Percentiles rank a stretch among this genome's conserved stretches.
phyloP scores from a whole-genome alignment of 495 filamentous ascomycete genomes.

The Lophiotrema nucula region DNA sequence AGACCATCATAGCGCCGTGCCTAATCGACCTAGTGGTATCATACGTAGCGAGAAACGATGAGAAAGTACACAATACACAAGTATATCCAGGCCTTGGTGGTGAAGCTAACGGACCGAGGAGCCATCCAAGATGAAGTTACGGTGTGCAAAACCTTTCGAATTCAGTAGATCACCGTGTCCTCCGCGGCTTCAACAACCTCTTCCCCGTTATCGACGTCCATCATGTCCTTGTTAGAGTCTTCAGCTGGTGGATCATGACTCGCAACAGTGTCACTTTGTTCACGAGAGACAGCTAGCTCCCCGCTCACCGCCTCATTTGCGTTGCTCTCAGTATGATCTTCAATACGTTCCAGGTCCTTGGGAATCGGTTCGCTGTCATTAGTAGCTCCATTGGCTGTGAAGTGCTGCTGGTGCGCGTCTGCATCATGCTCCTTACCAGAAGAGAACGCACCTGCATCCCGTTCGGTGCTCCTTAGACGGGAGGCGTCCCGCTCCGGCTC shows the following conservation, averaged over 20 bases:
- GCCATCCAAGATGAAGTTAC: too few relatives aligned
- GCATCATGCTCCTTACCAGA: constrained; percentile 20
- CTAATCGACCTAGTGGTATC: too few relatives aligned
- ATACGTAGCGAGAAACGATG: too few relatives aligned
- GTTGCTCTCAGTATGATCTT: constrained; percentile 20
- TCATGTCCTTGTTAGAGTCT: constrained; percentile 27
- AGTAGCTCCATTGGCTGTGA: constrained; percentile 26
- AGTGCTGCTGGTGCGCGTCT: constrained; percentile 8
- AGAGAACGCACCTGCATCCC: constrained; percentile 2
- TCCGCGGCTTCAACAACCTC: constrained; percentile 44
- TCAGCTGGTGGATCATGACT: constrained; percentile 18
- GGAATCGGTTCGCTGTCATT: constrained; percentile 14
- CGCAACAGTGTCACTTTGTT: background rate
- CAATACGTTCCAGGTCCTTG: constrained; percentile 18
- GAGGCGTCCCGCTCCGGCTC: constrained; percentile 15
- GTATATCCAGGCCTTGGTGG: too few relatives aligned
- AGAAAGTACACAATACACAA: too few relatives aligned
- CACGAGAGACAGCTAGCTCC: constrained; percentile 6
- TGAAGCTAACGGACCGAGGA: constrained; percentile 7
- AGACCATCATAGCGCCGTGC: too few relatives aligned
- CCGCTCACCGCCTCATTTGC: constrained; percentile 20
- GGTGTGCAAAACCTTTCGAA: too few relatives aligned
- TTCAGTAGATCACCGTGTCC: constrained; percentile 45
- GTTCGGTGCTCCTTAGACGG: background rate
- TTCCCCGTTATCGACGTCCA: constrained; percentile 38